Conservation (phyloP, 345 rosid species). For the Iberis pinnata region DNA sequence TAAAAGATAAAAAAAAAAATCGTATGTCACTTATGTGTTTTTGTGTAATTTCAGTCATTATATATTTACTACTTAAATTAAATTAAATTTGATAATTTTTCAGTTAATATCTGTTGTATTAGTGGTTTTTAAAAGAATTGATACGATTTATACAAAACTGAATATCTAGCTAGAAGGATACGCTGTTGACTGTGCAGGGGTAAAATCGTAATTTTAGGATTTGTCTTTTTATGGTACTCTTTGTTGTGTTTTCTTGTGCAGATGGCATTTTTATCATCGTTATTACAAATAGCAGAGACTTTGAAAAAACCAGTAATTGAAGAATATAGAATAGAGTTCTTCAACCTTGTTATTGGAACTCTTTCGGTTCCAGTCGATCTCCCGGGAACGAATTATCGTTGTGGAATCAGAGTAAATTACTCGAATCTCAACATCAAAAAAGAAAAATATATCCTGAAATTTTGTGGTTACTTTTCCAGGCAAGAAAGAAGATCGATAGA, state of each 20-base stretch:
- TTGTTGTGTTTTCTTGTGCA: constrained; percentile 14
- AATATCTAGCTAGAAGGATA: no score
- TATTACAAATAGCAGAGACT: constrained; percentile 50
- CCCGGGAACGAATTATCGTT: constrained; percentile 54
- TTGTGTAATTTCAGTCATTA: no score
- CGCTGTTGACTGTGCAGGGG: not conserved
- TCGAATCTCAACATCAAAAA: not conserved
- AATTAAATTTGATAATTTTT: no score
- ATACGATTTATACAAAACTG: no score
- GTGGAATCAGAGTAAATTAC: constrained; percentile 48
- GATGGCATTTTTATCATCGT: constrained; percentile 78
- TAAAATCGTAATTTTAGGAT: not conserved
- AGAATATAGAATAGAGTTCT: constrained; percentile 60
- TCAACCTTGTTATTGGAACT: constrained; percentile 67
- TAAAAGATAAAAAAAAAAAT: no score
- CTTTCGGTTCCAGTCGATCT: constrained; percentile 72
- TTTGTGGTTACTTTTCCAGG: constrained; percentile 37
- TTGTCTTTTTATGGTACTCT: no score
- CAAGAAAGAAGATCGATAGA: constrained; percentile 49
- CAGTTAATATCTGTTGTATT: no score
- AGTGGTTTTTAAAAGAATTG: no score
- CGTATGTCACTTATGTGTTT: no score
- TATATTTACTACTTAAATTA: no score
- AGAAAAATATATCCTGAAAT: not conserved
- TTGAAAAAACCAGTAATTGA: constrained; percentile 37